Conservation (phyloP, 169 alveolate species). For the Babesia sp. region DNA sequence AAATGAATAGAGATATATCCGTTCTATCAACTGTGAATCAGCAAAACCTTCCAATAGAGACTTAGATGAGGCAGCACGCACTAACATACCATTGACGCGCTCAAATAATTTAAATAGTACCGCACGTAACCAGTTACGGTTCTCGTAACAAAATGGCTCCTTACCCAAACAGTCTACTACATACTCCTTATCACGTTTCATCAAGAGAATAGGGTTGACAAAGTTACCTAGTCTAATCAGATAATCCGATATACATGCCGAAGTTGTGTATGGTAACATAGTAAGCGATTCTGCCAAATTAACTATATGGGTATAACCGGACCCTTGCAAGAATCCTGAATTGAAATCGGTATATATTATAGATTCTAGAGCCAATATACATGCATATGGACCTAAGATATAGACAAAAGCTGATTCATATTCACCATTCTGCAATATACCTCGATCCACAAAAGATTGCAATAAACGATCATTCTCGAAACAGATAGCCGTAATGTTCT, state of each 20-base stretch:
- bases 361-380: neutral
- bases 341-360: slow-evolving; percentile 8
- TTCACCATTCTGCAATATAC: neutral
- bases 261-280: slow-evolving; percentile 19
- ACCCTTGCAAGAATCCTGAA: slow-evolving; percentile 3
- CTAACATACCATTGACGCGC: slow-evolving; percentile 15
- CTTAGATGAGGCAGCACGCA: slow-evolving; percentile 7
- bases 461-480: slow-evolving; percentile 5
- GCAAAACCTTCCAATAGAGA: neutral
- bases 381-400: slow-evolving; percentile 13
- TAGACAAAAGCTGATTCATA: slow-evolving; percentile 11
- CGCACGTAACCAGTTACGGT: slow-evolving; percentile 34
- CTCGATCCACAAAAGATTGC: slow-evolving; percentile 24
- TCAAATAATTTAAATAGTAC: slow-evolving; percentile 2
- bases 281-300: slow-evolving; percentile 11
- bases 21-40: slow-evolving; percentile 20
- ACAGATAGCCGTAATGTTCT: neutral
- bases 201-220: neutral
- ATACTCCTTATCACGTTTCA: slow-evolving; percentile 9
- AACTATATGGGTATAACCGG: slow-evolving; percentile 4
- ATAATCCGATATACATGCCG: slow-evolving; percentile 7
- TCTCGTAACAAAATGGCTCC: neutral
- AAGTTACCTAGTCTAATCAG: neutral
- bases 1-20: slow-evolving; percentile 29
- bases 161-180: slow-evolving; percentile 24